Base-by-base conservation (phyloP, 208 protist genomes). In the Herpetomonas tarakana region DNA sequence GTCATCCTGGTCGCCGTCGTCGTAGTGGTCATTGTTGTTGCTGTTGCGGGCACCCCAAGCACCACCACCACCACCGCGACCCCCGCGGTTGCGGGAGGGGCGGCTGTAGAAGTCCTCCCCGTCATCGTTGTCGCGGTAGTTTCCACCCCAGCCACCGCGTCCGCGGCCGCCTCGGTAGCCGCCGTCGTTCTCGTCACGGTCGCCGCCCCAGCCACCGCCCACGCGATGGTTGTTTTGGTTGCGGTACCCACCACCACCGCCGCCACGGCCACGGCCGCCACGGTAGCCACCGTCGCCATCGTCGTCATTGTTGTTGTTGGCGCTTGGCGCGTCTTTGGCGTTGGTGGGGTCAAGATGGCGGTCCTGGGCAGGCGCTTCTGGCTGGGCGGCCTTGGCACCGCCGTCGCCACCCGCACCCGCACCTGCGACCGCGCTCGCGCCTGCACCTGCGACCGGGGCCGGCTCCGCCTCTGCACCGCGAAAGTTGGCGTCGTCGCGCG, bases 81-180 rank as follows among this genome's bases (percentile, higher is more conserved):
- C 41, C 39, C 54, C n/a, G 21, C 25, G 26, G 2, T 29, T 44
- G 25, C 30, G 22, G 7, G 52, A 29, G 41, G 52, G 22, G 12
- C 57, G 19, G 50, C 53, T 25, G 28, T 62, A 9, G 45, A 25
- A 0, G 39, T 35, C 57, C 39, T 51, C 61, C 21, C 56, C 69
- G 25, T 55, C 65, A 59, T 72, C 55, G 61, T 59, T 58, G 38
- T 45, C 52, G 52, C 65, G 46, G 45, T 72, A 65, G 65, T 65
- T 45, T 21, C 58, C 41, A 39, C 67, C 52, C 18, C 59, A 18
- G 4, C 53, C 49, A 38, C 54, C 45, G 31, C 67, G 49, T 12
- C 69, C 44, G 27, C 53, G 29, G 59, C 60, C 31, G 59, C 53
- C 41, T 11, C 58, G 19, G 26, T 69, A 44, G 47, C 47, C 27